Conservation (phyloP, 2,329 filamentous ascomycete genomes). For the Curvularia sp. region DNA sequence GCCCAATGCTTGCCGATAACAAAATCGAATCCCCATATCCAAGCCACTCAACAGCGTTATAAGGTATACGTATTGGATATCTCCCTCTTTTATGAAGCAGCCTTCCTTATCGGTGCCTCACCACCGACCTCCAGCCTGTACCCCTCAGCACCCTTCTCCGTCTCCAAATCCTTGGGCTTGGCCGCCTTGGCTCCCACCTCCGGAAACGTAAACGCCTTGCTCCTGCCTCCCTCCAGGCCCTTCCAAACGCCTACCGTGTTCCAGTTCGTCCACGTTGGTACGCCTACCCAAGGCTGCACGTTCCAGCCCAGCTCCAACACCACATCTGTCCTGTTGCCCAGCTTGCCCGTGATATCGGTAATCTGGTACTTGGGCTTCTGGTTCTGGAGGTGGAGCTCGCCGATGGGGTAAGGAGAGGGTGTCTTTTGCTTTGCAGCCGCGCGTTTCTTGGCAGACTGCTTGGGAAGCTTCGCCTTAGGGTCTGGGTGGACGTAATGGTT, state of each 20-base stretch:
- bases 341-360: conserved; percentile 81
- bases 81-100: neutral
- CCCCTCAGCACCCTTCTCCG: conserved; percentile 58
- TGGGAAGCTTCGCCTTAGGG: conserved; percentile 59
- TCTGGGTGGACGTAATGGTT: conserved; percentile 63
- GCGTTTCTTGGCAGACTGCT: conserved; percentile 48
- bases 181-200: conserved; percentile 70
- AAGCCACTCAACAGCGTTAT: neutral
- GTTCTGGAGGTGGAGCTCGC: conserved; percentile 78
- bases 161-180: conserved; percentile 58
- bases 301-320: conserved; percentile 89
- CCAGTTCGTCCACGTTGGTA: conserved; percentile 75
- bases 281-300: conserved; percentile 95
- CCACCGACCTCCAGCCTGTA: conserved; percentile 53
- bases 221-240: conserved; percentile 69
- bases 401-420: conserved; percentile 58
- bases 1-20: neutral
- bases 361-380: conserved; percentile 97
- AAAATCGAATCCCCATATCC: neutral
- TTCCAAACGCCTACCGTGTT: conserved; percentile 67
- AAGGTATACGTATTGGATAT: neutral
- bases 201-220: conserved; percentile 70
- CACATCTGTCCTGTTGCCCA: conserved; percentile 77
- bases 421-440: conserved; percentile 19
- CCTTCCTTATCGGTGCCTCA: conserved; percentile 38